phyloP scores from a whole-genome alignment of 371 early-diverging fungal species.

The Massospora cicadina region DNA sequence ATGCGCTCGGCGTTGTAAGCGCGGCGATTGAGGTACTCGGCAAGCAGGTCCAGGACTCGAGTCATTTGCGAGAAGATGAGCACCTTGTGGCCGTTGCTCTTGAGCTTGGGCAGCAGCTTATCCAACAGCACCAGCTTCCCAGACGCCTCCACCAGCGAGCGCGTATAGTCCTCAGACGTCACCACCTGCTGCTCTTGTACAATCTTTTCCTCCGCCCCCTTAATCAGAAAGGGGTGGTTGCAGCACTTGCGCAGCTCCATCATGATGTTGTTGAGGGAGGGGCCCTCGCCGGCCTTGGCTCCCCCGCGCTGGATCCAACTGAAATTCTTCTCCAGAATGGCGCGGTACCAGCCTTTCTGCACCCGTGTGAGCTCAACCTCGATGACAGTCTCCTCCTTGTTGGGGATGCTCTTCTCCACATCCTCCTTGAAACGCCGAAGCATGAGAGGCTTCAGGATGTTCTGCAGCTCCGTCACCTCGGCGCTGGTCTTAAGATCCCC shows the following conservation, averaged over 20 bases:
- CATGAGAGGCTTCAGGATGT: conserved; percentile 52
- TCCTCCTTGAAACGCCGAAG: conserved; percentile 65
- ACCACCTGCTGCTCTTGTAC: conserved; percentile 18
- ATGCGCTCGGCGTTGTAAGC: conserved; percentile 72
- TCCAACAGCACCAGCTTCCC: conserved; percentile 78
- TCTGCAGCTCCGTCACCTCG: conserved; percentile 55
- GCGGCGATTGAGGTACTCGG: conserved; percentile 80
- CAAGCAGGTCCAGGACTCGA: conserved; percentile 85
- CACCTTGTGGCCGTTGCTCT: conserved; percentile 62
- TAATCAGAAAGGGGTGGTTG: conserved; percentile 90
- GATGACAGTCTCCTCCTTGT: conserved; percentile 30
- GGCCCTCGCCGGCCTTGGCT: conserved; percentile 23
- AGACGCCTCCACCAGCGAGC: conserved; percentile 61
- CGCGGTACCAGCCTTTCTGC: conserved; percentile 53
- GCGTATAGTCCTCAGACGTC: conserved; percentile 30
- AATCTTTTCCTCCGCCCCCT: conserved; percentile 24
- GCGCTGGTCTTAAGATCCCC: conserved; percentile 51
- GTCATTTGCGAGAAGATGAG: conserved; percentile 99
- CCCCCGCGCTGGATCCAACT: conserved; percentile 52
- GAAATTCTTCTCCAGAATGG: conserved; percentile 70
- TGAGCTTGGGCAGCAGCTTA: conserved; percentile 49
- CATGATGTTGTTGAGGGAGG: conserved; percentile 48
- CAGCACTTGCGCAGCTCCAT: conserved; percentile 96
- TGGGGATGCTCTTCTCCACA: conserved; percentile 68
- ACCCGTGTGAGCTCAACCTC: conserved; percentile 60